Percentiles rank a stretch among this genome's conserved stretches.
Evolutionary conservation across 2,329 filamentous ascomycete species (phyloP).

Genomic region (Chaetomium globosum): DNA sequence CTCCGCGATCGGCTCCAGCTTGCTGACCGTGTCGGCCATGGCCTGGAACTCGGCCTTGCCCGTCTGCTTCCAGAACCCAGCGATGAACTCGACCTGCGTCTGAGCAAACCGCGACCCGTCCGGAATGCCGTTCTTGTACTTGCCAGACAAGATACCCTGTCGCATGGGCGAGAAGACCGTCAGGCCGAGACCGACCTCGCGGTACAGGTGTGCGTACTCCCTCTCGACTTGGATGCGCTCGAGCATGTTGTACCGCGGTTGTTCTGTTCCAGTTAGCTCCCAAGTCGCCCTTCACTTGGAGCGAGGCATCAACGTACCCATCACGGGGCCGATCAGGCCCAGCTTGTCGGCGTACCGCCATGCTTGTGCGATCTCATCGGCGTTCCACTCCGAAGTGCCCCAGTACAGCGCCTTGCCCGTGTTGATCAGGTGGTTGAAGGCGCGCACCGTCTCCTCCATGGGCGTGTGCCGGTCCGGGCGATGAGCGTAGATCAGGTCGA

Average conservation of each 20-base stretch:
- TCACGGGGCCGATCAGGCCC: conserved; percentile 57
- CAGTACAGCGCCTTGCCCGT: conserved; percentile 72
- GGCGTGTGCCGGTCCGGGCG: conserved; percentile 60
- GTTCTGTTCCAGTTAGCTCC: conserved; percentile 33
- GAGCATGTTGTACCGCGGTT: conserved; percentile 62
- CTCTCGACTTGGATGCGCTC: conserved; percentile 61
- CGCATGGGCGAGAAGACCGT: conserved; percentile 58
- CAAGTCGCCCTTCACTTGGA: background rate
- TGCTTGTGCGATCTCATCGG: conserved; percentile 61
- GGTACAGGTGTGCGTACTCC: conserved; percentile 60
- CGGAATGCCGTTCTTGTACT: conserved; percentile 66
- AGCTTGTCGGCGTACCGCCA: conserved; percentile 56
- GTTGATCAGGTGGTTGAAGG: conserved; percentile 55
- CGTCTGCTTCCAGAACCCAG: conserved; percentile 55
- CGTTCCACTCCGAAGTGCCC: conserved; percentile 63
- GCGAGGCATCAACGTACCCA: conserved; percentile 25
- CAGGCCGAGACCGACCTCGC: conserved; percentile 60
- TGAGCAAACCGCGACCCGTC: conserved; percentile 62
- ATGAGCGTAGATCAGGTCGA: conserved; percentile 66
- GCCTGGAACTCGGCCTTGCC: conserved; percentile 57
- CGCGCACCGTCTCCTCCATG: conserved; percentile 65
- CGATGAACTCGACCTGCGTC: conserved; percentile 59
- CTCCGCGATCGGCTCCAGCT: conserved; percentile 65
- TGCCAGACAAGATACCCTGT: conserved; percentile 61
- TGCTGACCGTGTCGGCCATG: conserved; percentile 59